Conservation (phyloP, 2,329 filamentous ascomycete genomes). For the Sporothrix dimorphospora region DNA sequence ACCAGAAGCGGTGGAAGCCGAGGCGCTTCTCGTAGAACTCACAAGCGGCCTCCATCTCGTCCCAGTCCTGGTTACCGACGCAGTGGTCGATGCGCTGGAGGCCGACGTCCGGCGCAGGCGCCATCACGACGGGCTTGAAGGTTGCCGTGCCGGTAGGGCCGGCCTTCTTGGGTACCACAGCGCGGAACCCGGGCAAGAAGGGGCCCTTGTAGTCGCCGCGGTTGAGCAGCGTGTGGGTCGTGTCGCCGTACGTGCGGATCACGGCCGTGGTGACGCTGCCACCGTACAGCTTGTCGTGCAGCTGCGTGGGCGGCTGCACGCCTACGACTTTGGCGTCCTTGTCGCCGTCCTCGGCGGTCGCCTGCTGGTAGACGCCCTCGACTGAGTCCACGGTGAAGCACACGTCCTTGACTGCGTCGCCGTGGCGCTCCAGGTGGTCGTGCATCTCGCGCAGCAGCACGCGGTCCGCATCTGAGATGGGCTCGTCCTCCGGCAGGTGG, state of each 20-base stretch:
- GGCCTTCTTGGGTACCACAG: conserved; percentile 47
- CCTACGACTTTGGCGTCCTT: conserved; percentile 40
- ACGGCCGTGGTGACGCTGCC: conserved; percentile 75
- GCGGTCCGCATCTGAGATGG: conserved; percentile 66
- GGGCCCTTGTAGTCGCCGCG: conserved; percentile 69
- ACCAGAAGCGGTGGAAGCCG: conserved; percentile 97
- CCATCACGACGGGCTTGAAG: conserved; percentile 42
- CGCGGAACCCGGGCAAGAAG: conserved; percentile 83
- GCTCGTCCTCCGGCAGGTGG: conserved; percentile 60
- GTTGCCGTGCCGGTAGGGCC: conserved; percentile 26
- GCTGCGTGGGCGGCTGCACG: conserved; percentile 61
- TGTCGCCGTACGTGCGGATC: conserved; percentile 92
- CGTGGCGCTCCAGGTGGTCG: conserved; percentile 80
- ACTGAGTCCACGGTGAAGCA: conserved; percentile 94
- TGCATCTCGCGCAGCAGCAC: conserved; percentile 74
- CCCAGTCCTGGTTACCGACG: conserved; percentile 96
- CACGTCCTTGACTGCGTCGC: conserved; percentile 93
- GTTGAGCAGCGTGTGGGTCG: conserved; percentile 88
- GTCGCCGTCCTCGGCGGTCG: conserved; percentile 64
- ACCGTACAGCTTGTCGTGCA: conserved; percentile 63
- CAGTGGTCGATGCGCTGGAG: conserved; percentile 89
- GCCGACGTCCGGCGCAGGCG: conserved; percentile 65
- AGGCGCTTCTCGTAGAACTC: conserved; percentile 84
- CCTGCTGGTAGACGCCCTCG: conserved; percentile 74
- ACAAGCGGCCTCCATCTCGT: conserved; percentile 73